These are phyloP conservation scores for Withania somnifera DNA, from an alignment of 305 asterid genomes.

Conservation along the genomic window DNA sequence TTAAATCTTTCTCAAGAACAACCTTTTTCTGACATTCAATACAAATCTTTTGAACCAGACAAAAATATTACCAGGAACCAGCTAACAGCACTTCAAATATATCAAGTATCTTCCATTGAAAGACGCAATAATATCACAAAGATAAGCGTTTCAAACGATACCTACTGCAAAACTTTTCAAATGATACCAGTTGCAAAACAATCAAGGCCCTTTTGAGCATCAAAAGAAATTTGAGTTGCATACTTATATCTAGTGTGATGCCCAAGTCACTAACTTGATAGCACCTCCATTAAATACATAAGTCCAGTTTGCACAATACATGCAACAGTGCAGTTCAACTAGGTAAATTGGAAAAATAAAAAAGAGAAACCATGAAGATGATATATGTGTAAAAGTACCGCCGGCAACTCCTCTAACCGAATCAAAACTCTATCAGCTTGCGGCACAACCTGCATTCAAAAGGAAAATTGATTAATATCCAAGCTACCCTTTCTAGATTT, in stretches of 20 bases:
- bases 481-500: background rate
- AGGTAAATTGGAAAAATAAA: background rate
- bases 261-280: background rate
- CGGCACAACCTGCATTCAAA: constrained; percentile 53
- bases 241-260: background rate
- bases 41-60: background rate
- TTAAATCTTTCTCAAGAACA: background rate
- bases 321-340: background rate
- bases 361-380: too few species aligned
- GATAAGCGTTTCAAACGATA: background rate
- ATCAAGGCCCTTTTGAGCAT: background rate
- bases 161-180: background rate
- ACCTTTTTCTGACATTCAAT: background rate
- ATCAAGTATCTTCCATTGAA: background rate
- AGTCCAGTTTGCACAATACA: background rate
- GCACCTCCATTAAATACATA: background rate
- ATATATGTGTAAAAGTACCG: constrained; percentile 30
- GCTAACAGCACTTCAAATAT: background rate
- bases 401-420: constrained; percentile 61
- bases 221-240: background rate
- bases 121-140: background rate
- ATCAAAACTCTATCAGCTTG: constrained; percentile 85
- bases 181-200: background rate
- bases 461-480: background rate
- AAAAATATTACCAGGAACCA: background rate